Evolutionary conservation across 2,329 filamentous ascomycete genomes (phyloP), one percentile per base, ranked within the genome.

Genomic region (Periconia sp.): DNA sequence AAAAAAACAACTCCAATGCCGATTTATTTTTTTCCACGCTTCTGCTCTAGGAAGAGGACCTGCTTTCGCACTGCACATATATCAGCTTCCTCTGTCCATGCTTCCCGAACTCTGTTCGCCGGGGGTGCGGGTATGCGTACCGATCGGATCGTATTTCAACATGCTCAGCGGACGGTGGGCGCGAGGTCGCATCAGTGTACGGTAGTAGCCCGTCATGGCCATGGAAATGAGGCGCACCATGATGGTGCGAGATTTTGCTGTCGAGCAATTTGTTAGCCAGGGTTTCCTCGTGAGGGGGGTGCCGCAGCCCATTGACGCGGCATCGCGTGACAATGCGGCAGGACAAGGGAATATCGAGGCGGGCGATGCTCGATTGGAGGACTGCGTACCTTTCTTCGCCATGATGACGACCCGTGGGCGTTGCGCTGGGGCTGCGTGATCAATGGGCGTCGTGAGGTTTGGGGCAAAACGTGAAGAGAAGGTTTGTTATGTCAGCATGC

Each of bases 161-260:
- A 99, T 94, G 77, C 91, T 95, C 74, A 99, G 82, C 43, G 95
- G 92, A 31, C 87, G 80, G 51, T 91, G 81, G 21, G 83, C 81
- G 58, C 94, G 86, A 10, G 91, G 92, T 46, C 95, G 86, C 59
- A 87, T 81, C 72, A 95, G 85, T 40, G 90, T 95, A 73, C 92
- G 92, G 80, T 92, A 99, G 81, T 91, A 99, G 65, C 94, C 94
- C 18, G 94, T 99, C 87, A 96, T 87, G 70, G 94, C 94, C 94
- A 99, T 99, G 53, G 91, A 96, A 71, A 99, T 79, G 57, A 99
- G 87, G 70, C 94, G 92, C 71, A 96, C 92, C 68, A 89, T 83
- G 69, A 99, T 86, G 57, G 92, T 87, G 71, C 95, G 90, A 67
- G 92, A 89, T 80, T 97, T 97, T 49, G 80, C 90, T 95, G 70